Evolutionary conservation across 345 rosid genomes (phyloP), one percentile per base, ranked within the genome.

Genomic region (Euphorbia tirucalli): DNA sequence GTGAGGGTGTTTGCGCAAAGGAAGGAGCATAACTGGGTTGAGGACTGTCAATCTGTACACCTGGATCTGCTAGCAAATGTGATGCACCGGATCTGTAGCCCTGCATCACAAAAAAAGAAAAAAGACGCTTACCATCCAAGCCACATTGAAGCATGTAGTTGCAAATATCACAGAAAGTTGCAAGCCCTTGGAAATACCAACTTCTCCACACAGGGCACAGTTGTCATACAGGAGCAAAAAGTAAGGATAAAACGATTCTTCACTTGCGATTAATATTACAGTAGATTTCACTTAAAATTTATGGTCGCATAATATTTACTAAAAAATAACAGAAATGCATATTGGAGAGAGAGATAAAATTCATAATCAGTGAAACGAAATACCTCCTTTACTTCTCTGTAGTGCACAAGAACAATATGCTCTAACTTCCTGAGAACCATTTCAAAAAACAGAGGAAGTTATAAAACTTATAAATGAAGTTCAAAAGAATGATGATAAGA

Each of bases 371-470:
- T 16, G 31, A 32, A 67, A 74, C 65, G 14, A 55, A 58, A 52
- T 89, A 93, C 98, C 95, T 87, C 89, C 70, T 87, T 90, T 71
- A 93, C 93, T 83, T 91, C 93, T 82, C 90, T 83, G 85, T 93
- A 89, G 79, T 89, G 93, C 35, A 89, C 93, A 69, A 89, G 83
- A 70, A 89, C 93, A 64, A 87, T 88, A 75, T 93, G 93, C 82
- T 89, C 92, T 21, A 93, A 80, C 68, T 83, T 79, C 87, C 98
- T 93, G 97, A 75, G 82, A 76, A 77, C 15, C 31, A 58, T n/a
- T n/a, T n/a, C n/a, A 37, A 46, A 22, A 65, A 65, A 18, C 19
- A 24, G 63, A 57, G 6, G 21, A 72, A 61, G 16, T 9, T n/a
- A n/a, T n/a, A n/a, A n/a, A n/a, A n/a, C 37, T 48, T 48, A 16